phyloP scores from a whole-genome alignment of 371 early-diverging fungal species.

The Actinomortierella ambigua region DNA sequence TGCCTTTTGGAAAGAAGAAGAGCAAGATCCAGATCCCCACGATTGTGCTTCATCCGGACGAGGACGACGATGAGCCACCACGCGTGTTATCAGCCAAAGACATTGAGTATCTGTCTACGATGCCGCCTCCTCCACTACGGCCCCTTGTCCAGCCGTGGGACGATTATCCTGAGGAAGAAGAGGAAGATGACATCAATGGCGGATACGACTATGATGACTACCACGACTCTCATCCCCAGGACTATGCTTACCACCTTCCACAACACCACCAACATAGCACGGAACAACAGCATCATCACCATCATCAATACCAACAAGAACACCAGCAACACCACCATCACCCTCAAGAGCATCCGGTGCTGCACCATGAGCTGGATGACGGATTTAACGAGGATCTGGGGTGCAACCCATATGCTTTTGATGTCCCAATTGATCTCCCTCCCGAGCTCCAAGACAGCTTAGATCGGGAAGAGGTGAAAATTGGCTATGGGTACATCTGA shows the following conservation, averaged over 20 bases:
- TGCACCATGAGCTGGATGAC: neutral
- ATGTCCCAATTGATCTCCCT: too few relatives aligned
- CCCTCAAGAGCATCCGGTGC: neutral
- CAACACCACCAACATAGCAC: neutral
- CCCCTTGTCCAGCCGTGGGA: slow-evolving; percentile 23
- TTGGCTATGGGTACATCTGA: too few relatives aligned
- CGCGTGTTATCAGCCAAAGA: slow-evolving; percentile 27
- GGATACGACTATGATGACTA: slow-evolving; percentile 14
- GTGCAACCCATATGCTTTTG: too few relatives aligned
- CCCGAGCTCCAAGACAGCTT: too few relatives aligned
- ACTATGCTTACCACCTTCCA: slow-evolving; percentile 9
- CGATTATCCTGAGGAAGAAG: slow-evolving; percentile 8
- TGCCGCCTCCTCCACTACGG: slow-evolving; percentile 28
- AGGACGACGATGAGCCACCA: slow-evolving; percentile 33
- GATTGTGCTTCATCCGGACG: slow-evolving; percentile 42
- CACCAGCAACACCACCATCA: neutral
- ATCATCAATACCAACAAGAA: neutral
- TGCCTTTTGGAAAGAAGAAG: too few relatives aligned
- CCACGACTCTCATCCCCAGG: slow-evolving; percentile 5
- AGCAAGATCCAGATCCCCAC: slow-evolving; percentile 16
- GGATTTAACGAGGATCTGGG: too few relatives aligned
- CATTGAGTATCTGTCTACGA: slow-evolving; percentile 38
- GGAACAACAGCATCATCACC: neutral
- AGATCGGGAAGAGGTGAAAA: too few relatives aligned
- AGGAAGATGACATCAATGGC: slow-evolving; percentile 7